These are phyloP conservation scores for Mallotus japonicus DNA, from an alignment of 441 rosid genomes.

Conservation along the genomic window DNA sequence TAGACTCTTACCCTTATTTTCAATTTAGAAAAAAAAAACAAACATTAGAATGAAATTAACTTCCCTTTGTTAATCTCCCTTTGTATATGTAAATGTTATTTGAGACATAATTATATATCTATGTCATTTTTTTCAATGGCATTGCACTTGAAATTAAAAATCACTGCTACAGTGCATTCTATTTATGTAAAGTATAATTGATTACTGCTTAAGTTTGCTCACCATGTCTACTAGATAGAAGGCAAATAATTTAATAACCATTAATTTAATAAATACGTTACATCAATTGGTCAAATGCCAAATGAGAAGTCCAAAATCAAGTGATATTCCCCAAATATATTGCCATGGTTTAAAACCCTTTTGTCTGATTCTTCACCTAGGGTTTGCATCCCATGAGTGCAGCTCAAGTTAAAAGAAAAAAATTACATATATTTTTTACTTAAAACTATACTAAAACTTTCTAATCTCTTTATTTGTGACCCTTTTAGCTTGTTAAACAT, in stretches of 20 bases:
- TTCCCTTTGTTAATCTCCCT: too few relatives aligned
- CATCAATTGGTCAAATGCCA: slow-evolving; percentile 10
- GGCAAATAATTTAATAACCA: not conserved
- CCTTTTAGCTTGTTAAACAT: too few relatives aligned
- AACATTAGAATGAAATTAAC: too few relatives aligned
- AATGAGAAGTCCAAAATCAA: slow-evolving; percentile 9
- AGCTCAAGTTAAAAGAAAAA: not conserved
- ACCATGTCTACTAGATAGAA: not conserved
- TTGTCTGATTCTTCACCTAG: not conserved
- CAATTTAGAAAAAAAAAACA: too few relatives aligned
- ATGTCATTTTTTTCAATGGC: too few relatives aligned
- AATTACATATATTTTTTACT: too few relatives aligned
- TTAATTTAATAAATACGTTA: not conserved
- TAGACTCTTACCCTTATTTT: too few relatives aligned
- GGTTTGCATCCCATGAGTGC: slow-evolving; percentile 7
- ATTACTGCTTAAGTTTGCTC: slow-evolving; percentile 7
- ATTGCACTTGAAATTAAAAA: not conserved
- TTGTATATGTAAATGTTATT: too few relatives aligned
- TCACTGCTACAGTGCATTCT: not conserved
- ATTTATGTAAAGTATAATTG: not conserved
- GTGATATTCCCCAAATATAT: slow-evolving; percentile 9
- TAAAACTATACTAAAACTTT: not conserved
- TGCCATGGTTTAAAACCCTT: not conserved
- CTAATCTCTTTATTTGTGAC: too few relatives aligned
- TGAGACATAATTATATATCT: too few relatives aligned